phyloP scores from a whole-genome alignment of 768 basidiomycete species.

The Austroboletus festivus region DNA sequence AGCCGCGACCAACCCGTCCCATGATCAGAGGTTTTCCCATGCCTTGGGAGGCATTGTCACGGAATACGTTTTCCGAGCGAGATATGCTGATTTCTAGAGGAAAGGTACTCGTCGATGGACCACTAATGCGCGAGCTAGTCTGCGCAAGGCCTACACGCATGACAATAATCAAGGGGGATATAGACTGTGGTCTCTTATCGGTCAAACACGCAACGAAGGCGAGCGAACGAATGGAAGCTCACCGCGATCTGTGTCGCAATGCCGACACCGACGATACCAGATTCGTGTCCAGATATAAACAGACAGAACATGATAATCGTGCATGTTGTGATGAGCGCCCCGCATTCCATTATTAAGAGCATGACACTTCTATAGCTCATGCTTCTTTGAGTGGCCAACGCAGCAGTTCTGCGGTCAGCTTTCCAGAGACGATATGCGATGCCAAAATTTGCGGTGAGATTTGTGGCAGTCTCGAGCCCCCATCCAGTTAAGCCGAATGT shows the following conservation, averaged over 20 bases:
- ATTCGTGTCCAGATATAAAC: constrained; percentile 8
- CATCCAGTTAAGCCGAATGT: constrained; percentile 14
- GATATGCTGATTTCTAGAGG: constrained; percentile 4
- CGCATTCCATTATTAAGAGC: constrained; percentile 19
- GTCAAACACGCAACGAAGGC: not conserved
- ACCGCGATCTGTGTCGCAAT: constrained; percentile 21
- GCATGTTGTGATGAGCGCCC: constrained; percentile 19
- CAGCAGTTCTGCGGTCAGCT: not conserved
- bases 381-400: constrained; percentile 4
- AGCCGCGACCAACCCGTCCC: not conserved
- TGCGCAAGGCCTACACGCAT: constrained; percentile 15
- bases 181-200: constrained; percentile 8
- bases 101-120: not conserved
- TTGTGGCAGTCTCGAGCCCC: constrained; percentile 17
- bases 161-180: constrained; percentile 18
- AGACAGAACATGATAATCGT: constrained; percentile 20
- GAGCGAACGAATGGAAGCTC: not conserved
- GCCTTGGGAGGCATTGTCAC: not conserved
- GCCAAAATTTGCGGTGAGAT: constrained; percentile 14
- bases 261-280: constrained; percentile 13
- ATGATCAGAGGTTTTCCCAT: not conserved
- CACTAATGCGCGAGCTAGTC: not conserved
- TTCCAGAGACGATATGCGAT: constrained; percentile 20
- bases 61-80: not conserved
- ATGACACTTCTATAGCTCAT: constrained; percentile 12